Base-by-base conservation (phyloP, 495 filamentous ascomycete genomes). In the Collariella sp. region DNA sequence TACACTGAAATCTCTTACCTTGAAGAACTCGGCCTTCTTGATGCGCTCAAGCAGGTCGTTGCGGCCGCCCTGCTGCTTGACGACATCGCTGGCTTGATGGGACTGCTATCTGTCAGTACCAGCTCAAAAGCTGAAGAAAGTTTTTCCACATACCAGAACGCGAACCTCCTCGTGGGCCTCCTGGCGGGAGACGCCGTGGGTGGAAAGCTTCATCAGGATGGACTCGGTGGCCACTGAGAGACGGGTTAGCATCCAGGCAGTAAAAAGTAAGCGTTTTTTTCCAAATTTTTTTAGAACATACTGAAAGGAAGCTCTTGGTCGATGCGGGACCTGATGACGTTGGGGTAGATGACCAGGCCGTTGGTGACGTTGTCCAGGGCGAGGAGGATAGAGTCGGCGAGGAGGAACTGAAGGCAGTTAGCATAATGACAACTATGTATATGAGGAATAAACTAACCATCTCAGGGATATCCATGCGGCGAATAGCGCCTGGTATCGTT, bases 161-260 rank as follows among this genome's bases (percentile, higher is more conserved):
- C 87, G 82, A 72, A 97, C 89, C 64, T 89, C 75, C 73, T 97
- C 93, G 67, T 98, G 94, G 3, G 93, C 86, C 22, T 96, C 87
- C 67, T 98, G 93, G 46, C 94, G 77, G 38, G 82, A 88, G 13
- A 76, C 78, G 26, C 89, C 89, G 59, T 85, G 79, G 55, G 78
- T 76, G 36, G 87, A 83, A 46, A 93, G 79, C 63, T 81, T 82
- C 89, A 95, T 95, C 69, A 97, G 88, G 62, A 96, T 86, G 70
- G 85, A 77, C 67, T 83, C 87, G 58, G 88, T 91, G 5, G 84
- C 82, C 86, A 93, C 56, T 59, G 39, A 41, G 7, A 46, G 24
- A 0, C 0, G 5, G 13, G 43, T 56, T n/a, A 56, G 53, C 15
- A 53, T 43, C 29, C 13, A 43, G n/a, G 5, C 12, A 26, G 23